These are phyloP conservation scores for Mrakia hoshinonis DNA, from an alignment of 768 basidiomycete genomes.

Conservation along the genomic window DNA sequence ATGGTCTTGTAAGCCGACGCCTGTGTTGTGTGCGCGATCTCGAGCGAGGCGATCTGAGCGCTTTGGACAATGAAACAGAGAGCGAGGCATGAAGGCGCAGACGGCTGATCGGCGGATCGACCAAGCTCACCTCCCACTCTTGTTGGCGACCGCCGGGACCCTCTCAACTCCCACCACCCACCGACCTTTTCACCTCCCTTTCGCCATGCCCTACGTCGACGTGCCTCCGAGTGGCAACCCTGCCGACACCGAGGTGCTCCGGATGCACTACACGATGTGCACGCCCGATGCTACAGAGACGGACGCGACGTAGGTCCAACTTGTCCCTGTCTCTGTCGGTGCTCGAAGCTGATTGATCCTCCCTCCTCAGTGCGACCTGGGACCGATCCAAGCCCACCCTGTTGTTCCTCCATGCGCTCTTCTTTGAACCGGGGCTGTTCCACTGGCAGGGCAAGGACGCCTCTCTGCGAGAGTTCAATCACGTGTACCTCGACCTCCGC, in stretches of 20 bases:
- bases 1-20: no score
- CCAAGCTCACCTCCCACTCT: not conserved
- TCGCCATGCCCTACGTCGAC: slow-evolving; percentile 1
- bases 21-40: no score
- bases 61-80: no score
- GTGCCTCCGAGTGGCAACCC: not conserved
- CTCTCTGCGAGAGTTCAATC: slow-evolving; percentile 11
- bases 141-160: not conserved
- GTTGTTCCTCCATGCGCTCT: slow-evolving; percentile 11
- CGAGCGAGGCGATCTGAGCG: no score
- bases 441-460: slow-evolving; percentile 5
- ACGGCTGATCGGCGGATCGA: no score
- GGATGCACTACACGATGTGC: slow-evolving; percentile 2
- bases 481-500: slow-evolving; percentile 6
- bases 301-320: not conserved
- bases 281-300: slow-evolving; percentile 11
- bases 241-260: not conserved
- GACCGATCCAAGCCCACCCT: not conserved
- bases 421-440: not conserved
- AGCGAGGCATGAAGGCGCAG: no score
- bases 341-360: no score
- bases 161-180: not conserved
- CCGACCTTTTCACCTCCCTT: not conserved
- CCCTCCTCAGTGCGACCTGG: no score
- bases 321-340: no score